phyloP scores from a whole-genome alignment of 1,284 basidiomycete species.

The Gymnopus androsaceus region DNA sequence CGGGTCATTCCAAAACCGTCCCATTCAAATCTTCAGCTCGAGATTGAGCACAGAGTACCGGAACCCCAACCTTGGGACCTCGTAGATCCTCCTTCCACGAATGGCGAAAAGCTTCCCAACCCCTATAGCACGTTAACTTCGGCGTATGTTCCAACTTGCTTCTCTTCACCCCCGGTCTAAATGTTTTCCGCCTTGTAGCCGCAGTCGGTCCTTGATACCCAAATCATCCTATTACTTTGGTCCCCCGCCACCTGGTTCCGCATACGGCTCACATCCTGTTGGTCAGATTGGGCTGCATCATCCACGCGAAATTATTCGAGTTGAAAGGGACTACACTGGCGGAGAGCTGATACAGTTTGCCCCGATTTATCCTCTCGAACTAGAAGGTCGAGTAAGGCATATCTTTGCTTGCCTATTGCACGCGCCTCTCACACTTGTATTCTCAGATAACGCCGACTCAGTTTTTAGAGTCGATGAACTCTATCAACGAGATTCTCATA shows the following conservation, averaged over 20 bases:
- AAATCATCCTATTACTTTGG: conserved; percentile 82
- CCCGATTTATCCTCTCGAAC: conserved; percentile 77
- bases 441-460: conserved; percentile 77
- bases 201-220: conserved; percentile 57
- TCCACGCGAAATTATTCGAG: conserved; percentile 80
- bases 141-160: conserved; percentile 36
- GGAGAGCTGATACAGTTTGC: conserved; percentile 83
- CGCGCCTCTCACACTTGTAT: conserved; percentile 5
- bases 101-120: conserved; percentile 28
- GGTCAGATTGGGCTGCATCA: conserved; percentile 81
- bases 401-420: conserved; percentile 1
- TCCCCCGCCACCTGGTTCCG: conserved; percentile 71
- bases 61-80: conserved; percentile 62
- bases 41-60: conserved; percentile 2
- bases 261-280: conserved; percentile 74
- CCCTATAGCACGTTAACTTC: conserved; percentile 28
- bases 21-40: conserved; percentile 8
- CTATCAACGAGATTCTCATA: conserved; percentile 79
- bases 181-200: conserved; percentile 28
- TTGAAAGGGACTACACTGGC: conserved; percentile 81
- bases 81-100: conserved; percentile 46
- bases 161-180: conserved; percentile 27
- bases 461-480: conserved; percentile 82
- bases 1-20: conserved; percentile 5
- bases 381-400: conserved; percentile 77